Conservation (phyloP, 148 eudicot genomes). For the Nepenthes mirabilis region DNA sequence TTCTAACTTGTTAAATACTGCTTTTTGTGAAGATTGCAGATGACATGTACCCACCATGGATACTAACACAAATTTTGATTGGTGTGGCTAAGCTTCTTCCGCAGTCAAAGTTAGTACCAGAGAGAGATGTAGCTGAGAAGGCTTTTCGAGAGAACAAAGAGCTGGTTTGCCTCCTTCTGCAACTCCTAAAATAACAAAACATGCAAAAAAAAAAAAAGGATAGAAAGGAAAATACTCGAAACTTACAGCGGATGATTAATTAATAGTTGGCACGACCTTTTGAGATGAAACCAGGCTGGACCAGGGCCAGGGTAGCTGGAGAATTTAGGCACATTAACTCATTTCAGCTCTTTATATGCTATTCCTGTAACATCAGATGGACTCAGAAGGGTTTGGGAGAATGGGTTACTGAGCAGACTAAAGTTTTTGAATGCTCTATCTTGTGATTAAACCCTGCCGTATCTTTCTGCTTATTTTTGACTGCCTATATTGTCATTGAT, state of each 20-base stretch:
- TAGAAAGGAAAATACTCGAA: not conserved
- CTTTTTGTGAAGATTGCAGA: conserved; percentile 65
- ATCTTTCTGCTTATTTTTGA: too few relatives aligned
- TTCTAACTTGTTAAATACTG: conserved; percentile 2
- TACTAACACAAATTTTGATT: conserved; percentile 49
- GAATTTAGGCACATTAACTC: too few relatives aligned
- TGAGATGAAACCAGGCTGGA: too few relatives aligned
- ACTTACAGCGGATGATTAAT: not conserved
- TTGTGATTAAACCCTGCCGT: too few relatives aligned
- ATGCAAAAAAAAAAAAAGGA: not conserved
- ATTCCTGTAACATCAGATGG: too few relatives aligned
- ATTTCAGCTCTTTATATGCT: too few relatives aligned
- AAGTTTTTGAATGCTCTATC: too few relatives aligned
- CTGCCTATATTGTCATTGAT: not conserved
- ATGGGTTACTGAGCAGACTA: too few relatives aligned
- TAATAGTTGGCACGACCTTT: too few relatives aligned
- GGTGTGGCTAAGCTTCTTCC: conserved; percentile 73
- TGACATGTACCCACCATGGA: conserved; percentile 74
- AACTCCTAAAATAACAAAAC: not conserved
- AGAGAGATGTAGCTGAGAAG: conserved; percentile 50
- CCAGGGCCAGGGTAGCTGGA: too few relatives aligned
- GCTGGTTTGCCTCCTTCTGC: conserved; percentile 30
- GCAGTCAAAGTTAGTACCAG: conserved; percentile 70
- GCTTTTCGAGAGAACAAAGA: conserved; percentile 89
- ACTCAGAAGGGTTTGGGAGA: too few relatives aligned